Evolutionary conservation across 1,284 basidiomycete species (phyloP).

Genomic region (Gymnopus androsaceus): DNA sequence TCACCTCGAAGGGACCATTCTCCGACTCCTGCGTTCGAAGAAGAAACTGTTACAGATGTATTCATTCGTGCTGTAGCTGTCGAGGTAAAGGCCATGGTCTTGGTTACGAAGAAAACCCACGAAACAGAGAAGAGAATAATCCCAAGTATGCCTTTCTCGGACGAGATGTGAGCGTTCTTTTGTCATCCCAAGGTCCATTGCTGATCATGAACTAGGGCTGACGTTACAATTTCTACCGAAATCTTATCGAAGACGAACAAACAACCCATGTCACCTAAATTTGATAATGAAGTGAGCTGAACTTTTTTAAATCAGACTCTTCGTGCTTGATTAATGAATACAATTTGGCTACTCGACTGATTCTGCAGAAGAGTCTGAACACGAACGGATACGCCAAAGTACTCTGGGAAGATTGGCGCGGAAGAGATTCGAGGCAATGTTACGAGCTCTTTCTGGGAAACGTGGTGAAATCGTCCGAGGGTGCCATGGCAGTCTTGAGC

Average conservation of each 20-base stretch:
- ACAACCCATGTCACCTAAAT: slow-evolving; percentile 64
- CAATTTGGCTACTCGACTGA: slow-evolving; percentile 91
- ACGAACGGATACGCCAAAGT: slow-evolving; percentile 74
- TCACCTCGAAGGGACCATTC: slow-evolving; percentile 38
- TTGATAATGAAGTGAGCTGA: slow-evolving; percentile 78
- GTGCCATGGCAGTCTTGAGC: slow-evolving; percentile 95
- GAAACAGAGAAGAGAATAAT: slow-evolving; percentile 79
- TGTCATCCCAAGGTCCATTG: slow-evolving; percentile 5
- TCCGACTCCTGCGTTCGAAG: slow-evolving; percentile 38
- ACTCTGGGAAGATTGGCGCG: slow-evolving; percentile 77
- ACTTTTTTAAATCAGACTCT: neutral
- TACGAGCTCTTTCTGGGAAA: slow-evolving; percentile 83
- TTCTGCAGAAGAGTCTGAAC: slow-evolving; percentile 91
- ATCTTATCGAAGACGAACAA: slow-evolving; percentile 69
- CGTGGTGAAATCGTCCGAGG: slow-evolving; percentile 90
- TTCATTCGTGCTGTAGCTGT: slow-evolving; percentile 86
- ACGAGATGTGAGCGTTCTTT: slow-evolving; percentile 53
- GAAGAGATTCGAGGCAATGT: slow-evolving; percentile 85
- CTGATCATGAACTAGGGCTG: slow-evolving; percentile 57
- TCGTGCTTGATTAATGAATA: too few species aligned
- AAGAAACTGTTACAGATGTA: slow-evolving; percentile 75
- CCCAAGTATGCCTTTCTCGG: slow-evolving; percentile 83
- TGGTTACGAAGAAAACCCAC: slow-evolving; percentile 75
- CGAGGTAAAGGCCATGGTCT: slow-evolving; percentile 82
- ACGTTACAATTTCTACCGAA: slow-evolving; percentile 79